Evolutionary conservation across 1,284 basidiomycete species (phyloP).

Genomic region (Golubevia pallescens): DNA sequence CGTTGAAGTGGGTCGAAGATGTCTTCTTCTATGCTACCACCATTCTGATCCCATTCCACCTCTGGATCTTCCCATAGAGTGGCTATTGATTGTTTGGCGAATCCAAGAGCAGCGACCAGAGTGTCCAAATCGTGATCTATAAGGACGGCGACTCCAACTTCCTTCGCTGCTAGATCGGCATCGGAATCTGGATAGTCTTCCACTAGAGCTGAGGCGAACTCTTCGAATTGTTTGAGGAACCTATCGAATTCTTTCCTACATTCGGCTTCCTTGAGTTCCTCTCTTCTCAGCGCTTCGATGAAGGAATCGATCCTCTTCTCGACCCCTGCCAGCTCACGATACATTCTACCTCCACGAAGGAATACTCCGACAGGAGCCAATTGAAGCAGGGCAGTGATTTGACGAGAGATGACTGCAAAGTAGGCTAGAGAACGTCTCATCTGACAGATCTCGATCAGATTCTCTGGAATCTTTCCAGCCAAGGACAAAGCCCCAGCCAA

Average conservation of each 20-base stretch:
- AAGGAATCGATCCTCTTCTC: slow-evolving; percentile 92
- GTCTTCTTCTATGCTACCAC: slow-evolving; percentile 29
- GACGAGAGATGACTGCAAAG: slow-evolving; percentile 45
- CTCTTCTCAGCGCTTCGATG: slow-evolving; percentile 78
- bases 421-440: slow-evolving; percentile 56
- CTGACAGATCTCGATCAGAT: slow-evolving; percentile 44
- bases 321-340: slow-evolving; percentile 81
- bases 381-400: slow-evolving; percentile 50
- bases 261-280: slow-evolving; percentile 89
- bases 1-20: slow-evolving; percentile 40
- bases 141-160: slow-evolving; percentile 48
- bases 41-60: slow-evolving; percentile 36
- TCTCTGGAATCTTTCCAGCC: slow-evolving; percentile 34
- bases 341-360: slow-evolving; percentile 73
- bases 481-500: slow-evolving; percentile 25
- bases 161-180: slow-evolving; percentile 52
- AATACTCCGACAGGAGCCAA: slow-evolving; percentile 44
- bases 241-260: slow-evolving; percentile 86
- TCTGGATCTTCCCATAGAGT: slow-evolving; percentile 34
- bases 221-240: slow-evolving; percentile 67
- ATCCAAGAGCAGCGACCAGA: slow-evolving; percentile 45
- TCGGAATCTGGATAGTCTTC: slow-evolving; percentile 21
- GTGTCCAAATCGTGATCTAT: slow-evolving; percentile 61
- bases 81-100: slow-evolving; percentile 40
- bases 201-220: slow-evolving; percentile 30